Evolutionary conservation across 805 yeast genomes (phyloP), one percentile per base, ranked within the genome.

Genomic region (Wickerhamiella azyma): DNA sequence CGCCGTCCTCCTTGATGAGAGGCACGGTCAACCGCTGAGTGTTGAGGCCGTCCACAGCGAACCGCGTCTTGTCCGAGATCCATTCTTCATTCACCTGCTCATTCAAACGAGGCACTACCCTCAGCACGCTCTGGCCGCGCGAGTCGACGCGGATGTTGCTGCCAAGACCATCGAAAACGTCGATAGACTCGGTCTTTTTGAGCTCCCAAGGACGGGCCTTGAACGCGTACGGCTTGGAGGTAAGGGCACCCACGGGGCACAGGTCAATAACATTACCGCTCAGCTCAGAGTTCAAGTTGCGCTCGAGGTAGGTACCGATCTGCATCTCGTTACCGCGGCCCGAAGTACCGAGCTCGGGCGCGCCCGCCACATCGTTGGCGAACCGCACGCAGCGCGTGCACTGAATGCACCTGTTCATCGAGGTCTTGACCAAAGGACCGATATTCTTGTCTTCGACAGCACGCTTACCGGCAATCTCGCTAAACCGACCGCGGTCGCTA

Each of bases 291-390:
- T 83, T 81, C 59, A 84, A 74, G 64, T 83, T 83, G 66, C 86
- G 74, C 66, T 83, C 88, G 51, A 85, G 76, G 62, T 83, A 84
- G 26, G 94, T 84, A 54, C 94, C 94, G 59, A 84, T 84, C 68
- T 84, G 94, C 79, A 85, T 74, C 59, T 84, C 94, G 64, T 84
- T 84, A 59, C 94, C 94, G 66, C 94, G 80, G 51, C 94, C 94
- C 37, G 88, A 62, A 48, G 89, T 76, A 55, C 94, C 94, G 52
- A 84, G 75, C 65, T 85, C 94, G 14, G 94, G 85, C 35, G 94
- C 92, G 53, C 94, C 94, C 35, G 94, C 94, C 51, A 84, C 81
- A 60, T 84, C 94, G 65, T 85, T 84, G 71, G 86, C 70, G 66
- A 84, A 84, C 59, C 94, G 76, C 18, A 84, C 86, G 71, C 94